Base-by-base conservation (phyloP, 257 asterid species). In the Linaria vulgaris region DNA sequence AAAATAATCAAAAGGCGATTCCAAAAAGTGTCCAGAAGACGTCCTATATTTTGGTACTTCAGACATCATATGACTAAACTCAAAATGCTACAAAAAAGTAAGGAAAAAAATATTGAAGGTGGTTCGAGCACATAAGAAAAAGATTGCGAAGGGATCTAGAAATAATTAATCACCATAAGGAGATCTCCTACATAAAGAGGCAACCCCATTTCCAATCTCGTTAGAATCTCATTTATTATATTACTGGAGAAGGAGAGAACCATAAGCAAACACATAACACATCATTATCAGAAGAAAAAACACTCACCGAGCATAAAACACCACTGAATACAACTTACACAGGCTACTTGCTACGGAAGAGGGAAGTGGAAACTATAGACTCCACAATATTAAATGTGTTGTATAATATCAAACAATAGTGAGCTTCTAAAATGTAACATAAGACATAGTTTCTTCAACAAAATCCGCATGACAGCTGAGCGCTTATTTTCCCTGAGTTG, bases 121-220 rank as follows among this genome's bases (percentile, higher is more conserved):
- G 22, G 48, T 37, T 15, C 22, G 34, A 9, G 67, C 73, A 56
- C 46, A 56, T 44, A 49, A 69, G 68, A 67, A 63, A 14, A 59
- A 21, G 49, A 53, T 23, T 47, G 16, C 9, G 50, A 43, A 47
- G 48, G 15, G 25, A 4, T 56, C 34, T 10, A 52, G 27, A 44
- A n/a, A 63, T 17, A 15, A 13, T 14, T n/a, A 51, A 30, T 21
- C 24, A 56, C 19, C 23, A 21, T 48, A 56, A 59, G 51, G 62
- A 66, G 8, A 56, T 17, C 64, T 66, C 61, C 50, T 17, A 14
- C 45, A 54, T 38, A 16, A 22, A 16, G 19, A 39, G 55, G 67
- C 64, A 64, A 57, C 68, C n/a, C 49, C 15, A 34, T 21, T 39
- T 43, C 61, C 39, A 56, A 13, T 47, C 70, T 23, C 30, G 39